These are phyloP conservation scores for Westerdykella aurantiaca DNA, from an alignment of 2,329 filamentous ascomycete species.

Conservation along the genomic window DNA sequence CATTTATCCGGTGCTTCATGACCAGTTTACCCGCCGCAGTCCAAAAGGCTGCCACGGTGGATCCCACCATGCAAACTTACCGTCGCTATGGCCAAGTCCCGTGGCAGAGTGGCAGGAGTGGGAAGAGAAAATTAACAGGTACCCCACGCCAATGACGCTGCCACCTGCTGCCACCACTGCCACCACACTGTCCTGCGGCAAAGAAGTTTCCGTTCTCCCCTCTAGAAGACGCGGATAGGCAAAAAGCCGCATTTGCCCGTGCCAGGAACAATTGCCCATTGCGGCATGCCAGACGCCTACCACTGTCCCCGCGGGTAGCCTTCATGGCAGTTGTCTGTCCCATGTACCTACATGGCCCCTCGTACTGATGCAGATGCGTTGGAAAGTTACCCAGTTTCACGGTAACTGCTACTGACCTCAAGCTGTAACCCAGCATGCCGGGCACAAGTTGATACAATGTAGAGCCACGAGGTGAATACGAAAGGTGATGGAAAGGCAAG, in stretches of 20 bases:
- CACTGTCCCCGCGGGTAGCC: too few species aligned
- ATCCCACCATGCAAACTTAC: neutral
- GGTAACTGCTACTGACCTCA: neutral
- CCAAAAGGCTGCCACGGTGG: neutral
- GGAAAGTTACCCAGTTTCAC: neutral
- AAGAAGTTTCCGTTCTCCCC: too few species aligned
- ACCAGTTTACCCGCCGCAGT: conserved; percentile 15
- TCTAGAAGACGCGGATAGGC: too few species aligned
- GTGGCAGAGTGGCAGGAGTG: too few species aligned
- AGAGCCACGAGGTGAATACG: conserved; percentile 3
- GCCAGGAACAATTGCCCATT: too few species aligned
- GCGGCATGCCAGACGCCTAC: too few species aligned
- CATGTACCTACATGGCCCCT: neutral
- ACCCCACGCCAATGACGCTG: too few species aligned
- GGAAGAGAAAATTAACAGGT: too few species aligned
- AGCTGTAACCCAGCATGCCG: conserved; percentile 10
- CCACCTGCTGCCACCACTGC: too few species aligned
- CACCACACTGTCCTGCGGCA: too few species aligned
- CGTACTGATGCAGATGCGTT: neutral
- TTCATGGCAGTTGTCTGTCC: too few species aligned
- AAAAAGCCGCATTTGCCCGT: too few species aligned
- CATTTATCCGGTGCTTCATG: conserved; percentile 17
- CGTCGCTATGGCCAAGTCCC: neutral
- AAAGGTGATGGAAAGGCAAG: conserved; percentile 2
- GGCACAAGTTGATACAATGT: conserved; percentile 2